These are phyloP conservation scores for Neospermospora avenae DNA, from an alignment of 2,329 filamentous ascomycete genomes.

Conservation along the genomic window DNA sequence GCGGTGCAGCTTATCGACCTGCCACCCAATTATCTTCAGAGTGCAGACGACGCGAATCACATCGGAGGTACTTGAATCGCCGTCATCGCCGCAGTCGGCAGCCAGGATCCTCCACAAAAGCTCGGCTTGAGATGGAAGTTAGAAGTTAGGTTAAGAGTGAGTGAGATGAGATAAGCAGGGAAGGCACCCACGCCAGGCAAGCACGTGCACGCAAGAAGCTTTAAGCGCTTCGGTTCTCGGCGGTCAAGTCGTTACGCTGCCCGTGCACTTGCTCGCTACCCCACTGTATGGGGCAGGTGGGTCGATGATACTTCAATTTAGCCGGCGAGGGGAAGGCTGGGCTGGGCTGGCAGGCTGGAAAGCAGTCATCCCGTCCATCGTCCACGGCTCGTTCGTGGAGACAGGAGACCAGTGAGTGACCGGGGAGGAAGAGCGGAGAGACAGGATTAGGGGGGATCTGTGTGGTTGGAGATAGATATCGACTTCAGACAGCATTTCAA, in stretches of 20 bases:
- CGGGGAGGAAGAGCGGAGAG: too few relatives aligned
- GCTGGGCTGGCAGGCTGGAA: too few relatives aligned
- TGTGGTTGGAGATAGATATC: too few relatives aligned
- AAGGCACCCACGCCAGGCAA: too few relatives aligned
- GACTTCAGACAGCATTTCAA: too few relatives aligned
- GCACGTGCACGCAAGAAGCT: neutral
- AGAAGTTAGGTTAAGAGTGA: too few relatives aligned
- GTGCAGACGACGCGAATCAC: neutral
- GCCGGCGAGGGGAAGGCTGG: neutral
- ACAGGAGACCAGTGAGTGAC: too few relatives aligned
- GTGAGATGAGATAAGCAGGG: slow-evolving; percentile 1
- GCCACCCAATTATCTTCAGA: neutral
- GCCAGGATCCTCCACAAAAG: neutral
- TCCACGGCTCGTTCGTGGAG: too few relatives aligned
- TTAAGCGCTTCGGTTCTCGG: neutral
- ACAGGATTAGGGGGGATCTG: too few relatives aligned
- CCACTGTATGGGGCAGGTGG: neutral
- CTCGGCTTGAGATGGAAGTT: too few relatives aligned
- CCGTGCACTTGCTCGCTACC: neutral
- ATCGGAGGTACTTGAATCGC: neutral
- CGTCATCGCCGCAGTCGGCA: neutral
- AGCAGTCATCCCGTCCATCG: too few relatives aligned
- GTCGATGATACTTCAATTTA: neutral
- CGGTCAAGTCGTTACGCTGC: neutral
- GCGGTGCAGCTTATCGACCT: neutral